Percentiles rank a stretch among this genome's conserved stretches.
These are phyloP conservation scores for Lepidium didymum DNA, from an alignment of 345 rosid species.

Conservation along the genomic window DNA sequence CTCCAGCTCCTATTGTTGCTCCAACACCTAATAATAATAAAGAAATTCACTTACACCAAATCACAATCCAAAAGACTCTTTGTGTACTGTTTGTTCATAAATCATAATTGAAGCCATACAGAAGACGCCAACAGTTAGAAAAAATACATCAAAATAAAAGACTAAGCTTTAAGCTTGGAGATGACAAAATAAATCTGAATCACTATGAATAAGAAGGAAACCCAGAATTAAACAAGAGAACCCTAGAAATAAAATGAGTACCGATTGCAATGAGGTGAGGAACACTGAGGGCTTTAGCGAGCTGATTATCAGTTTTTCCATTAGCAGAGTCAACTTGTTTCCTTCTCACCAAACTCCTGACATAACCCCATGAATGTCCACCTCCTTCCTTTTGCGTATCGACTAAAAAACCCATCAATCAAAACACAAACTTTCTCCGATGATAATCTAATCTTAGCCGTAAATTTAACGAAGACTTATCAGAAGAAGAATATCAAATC, in stretches of 20 bases:
- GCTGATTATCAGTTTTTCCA: slow-evolving; percentile 31
- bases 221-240: neutral
- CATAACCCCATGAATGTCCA: slow-evolving; percentile 42
- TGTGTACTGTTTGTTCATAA: no score
- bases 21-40: slow-evolving; percentile 60
- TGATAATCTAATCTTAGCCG: neutral
- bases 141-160: no score
- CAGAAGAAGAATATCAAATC: neutral
- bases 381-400: slow-evolving; percentile 41
- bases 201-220: no score
- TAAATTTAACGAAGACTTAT: neutral
- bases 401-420: slow-evolving; percentile 43
- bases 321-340: slow-evolving; percentile 74
- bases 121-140: no score
- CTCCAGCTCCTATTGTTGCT: slow-evolving; percentile 98
- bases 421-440: neutral
- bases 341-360: slow-evolving; percentile 58
- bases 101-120: no score
- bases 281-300: slow-evolving; percentile 68
- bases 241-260: slow-evolving; percentile 18
- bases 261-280: slow-evolving; percentile 82
- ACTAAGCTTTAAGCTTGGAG: no score
- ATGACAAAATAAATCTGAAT: no score
- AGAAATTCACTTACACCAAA: no score
- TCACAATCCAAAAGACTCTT: no score